phyloP scores from a whole-genome alignment of 495 filamentous ascomycete genomes.

The Annulohypoxylon moriforme region DNA sequence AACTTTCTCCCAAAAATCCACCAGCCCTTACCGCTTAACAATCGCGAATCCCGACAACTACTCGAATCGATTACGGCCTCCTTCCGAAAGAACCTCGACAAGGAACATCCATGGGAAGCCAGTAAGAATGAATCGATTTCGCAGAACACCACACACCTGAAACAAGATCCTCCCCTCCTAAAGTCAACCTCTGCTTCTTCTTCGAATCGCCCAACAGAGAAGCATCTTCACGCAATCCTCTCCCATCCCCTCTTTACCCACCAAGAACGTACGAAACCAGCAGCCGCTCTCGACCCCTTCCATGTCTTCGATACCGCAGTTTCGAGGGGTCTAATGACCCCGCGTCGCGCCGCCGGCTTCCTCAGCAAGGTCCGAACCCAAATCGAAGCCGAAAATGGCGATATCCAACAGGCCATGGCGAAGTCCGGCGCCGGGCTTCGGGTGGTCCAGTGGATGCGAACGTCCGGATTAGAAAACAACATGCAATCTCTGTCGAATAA shows the following conservation, averaged over 20 bases:
- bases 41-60: slow-evolving; percentile 73
- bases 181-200: slow-evolving; percentile 3
- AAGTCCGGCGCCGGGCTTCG: slow-evolving; percentile 54
- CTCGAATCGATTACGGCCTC: slow-evolving; percentile 76
- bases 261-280: slow-evolving; percentile 1
- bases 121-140: slow-evolving; percentile 34
- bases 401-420: slow-evolving; percentile 48
- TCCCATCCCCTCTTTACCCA: slow-evolving; percentile 71
- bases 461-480: slow-evolving; percentile 56
- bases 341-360: slow-evolving; percentile 53
- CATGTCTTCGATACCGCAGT: slow-evolving; percentile 54
- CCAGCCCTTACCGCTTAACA: slow-evolving; percentile 73
- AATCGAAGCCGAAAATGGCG: slow-evolving; percentile 38
- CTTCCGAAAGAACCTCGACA: slow-evolving; percentile 80
- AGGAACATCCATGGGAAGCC: slow-evolving; percentile 64
- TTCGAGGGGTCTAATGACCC: slow-evolving; percentile 58
- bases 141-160: slow-evolving; percentile 34
- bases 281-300: slow-evolving; percentile 38
- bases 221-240: slow-evolving; percentile 73
- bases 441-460: slow-evolving; percentile 63
- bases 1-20: slow-evolving; percentile 69
- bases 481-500: slow-evolving; percentile 50
- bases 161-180: slow-evolving; percentile 32
- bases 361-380: slow-evolving; percentile 51
- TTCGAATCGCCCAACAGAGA: slow-evolving; percentile 54